phyloP scores from a whole-genome alignment of 768 basidiomycete species.

The Omphalotus guepiniiformis region DNA sequence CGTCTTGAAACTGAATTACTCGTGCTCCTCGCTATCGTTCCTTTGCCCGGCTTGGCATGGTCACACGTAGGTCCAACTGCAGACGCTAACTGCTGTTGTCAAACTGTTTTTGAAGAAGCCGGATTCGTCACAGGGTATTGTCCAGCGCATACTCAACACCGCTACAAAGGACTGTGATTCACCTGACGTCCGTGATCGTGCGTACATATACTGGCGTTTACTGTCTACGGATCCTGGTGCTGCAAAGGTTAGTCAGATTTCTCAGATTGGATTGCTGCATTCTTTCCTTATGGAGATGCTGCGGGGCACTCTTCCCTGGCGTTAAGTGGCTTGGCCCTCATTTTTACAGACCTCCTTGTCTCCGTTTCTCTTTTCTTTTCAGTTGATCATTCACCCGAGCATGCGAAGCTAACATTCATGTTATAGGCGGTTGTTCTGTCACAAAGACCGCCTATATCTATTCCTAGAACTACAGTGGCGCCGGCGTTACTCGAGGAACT shows the following conservation, averaged over 20 bases:
- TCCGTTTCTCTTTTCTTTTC: not conserved
- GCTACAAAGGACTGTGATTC: conserved; percentile 98
- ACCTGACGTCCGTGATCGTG: conserved; percentile 93
- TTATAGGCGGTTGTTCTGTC: conserved; percentile 77
- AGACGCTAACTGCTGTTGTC: conserved; percentile 91
- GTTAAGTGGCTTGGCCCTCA: too few species aligned
- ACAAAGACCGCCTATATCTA: conserved; percentile 87
- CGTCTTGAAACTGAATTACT: conserved; percentile 6
- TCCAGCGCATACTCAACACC: conserved; percentile 87
- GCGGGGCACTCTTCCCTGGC: too few species aligned
- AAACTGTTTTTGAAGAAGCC: conserved; percentile 96
- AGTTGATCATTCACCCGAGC: not conserved
- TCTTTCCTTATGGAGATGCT: too few species aligned
- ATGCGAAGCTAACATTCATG: not conserved
- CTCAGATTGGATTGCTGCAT: not conserved
- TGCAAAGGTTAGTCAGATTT: conserved; percentile 65
- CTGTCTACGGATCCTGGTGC: conserved; percentile 93
- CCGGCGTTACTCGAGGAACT: conserved; percentile 88
- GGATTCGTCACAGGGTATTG: conserved; percentile 86
- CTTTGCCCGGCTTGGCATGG: too few species aligned
- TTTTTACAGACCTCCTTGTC: not conserved
- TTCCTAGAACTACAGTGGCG: conserved; percentile 88
- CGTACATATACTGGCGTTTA: conserved; percentile 97
- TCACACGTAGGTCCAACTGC: conserved; percentile 69
- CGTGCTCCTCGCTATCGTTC: not conserved